A percentile compares a stretch with the other conserved stretches of the same genome.
Evolutionary conservation across 2,329 filamentous ascomycete genomes (phyloP).

Genomic region (Chaetoscypha palmicola): DNA sequence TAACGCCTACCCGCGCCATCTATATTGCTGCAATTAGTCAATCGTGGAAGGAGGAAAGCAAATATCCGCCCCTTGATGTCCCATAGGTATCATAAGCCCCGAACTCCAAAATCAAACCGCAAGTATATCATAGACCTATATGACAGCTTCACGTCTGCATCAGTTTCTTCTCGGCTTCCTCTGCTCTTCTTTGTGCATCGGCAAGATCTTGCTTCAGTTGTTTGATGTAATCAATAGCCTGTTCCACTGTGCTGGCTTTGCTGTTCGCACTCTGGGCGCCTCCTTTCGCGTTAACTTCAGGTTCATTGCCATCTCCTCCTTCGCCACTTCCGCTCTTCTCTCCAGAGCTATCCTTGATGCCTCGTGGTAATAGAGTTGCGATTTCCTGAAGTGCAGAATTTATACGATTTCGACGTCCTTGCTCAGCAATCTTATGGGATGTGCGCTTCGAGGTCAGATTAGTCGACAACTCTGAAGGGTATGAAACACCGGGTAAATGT

Average conservation of each 20-base stretch:
- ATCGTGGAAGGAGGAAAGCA: no score
- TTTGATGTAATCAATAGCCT: slow-evolving; percentile 93
- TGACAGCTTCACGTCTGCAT: slow-evolving; percentile 7
- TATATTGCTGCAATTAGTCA: no score
- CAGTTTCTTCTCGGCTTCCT: slow-evolving; percentile 27
- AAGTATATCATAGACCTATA: not conserved
- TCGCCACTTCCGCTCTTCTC: slow-evolving; percentile 35
- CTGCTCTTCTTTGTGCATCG: slow-evolving; percentile 55
- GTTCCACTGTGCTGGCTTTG: slow-evolving; percentile 96
- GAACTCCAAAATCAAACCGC: slow-evolving; percentile 4
- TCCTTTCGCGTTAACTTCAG: slow-evolving; percentile 36
- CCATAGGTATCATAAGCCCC: slow-evolving; percentile 5
- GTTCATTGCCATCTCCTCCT: slow-evolving; percentile 42
- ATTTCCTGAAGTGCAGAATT: slow-evolving; percentile 92
- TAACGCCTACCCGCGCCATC: no score
- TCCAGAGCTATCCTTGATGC: slow-evolving; percentile 34
- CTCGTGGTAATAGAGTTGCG: slow-evolving; percentile 69
- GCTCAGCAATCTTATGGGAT: slow-evolving; percentile 96
- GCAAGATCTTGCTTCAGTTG: slow-evolving; percentile 67
- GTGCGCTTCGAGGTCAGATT: slow-evolving; percentile 95
- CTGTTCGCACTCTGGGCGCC: slow-evolving; percentile 59
- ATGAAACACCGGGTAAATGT: slow-evolving; percentile 79
- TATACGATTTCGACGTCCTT: slow-evolving; percentile 89
- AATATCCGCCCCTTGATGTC: no score
- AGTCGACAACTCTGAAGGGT: slow-evolving; percentile 83